These are phyloP conservation scores for Tylopilus sp. DNA, from an alignment of 768 basidiomycete genomes.

Conservation along the genomic window DNA sequence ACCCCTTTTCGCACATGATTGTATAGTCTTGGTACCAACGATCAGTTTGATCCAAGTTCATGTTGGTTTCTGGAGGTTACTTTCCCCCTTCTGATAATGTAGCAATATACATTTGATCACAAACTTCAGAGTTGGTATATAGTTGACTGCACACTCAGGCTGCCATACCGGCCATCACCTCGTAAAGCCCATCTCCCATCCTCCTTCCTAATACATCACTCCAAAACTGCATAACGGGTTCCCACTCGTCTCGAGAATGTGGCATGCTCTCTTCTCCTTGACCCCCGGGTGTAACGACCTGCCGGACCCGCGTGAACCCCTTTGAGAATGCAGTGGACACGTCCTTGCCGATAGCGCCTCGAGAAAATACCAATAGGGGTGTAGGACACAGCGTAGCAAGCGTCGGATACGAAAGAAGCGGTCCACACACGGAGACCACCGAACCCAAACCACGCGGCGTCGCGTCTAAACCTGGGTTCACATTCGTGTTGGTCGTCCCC, in stretches of 20 bases:
- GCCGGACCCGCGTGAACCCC: conserved; percentile 50
- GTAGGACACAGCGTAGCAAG: conserved; percentile 50
- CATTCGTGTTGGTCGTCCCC: conserved; percentile 2
- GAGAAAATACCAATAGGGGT: conserved; percentile 58
- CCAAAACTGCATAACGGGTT: conserved; percentile 86
- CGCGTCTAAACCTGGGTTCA: too few species aligned
- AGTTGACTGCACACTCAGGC: neutral
- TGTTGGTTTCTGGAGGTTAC: too few species aligned
- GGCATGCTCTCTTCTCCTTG: conserved; percentile 63
- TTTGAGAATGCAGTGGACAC: conserved; percentile 54
- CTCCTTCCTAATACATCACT: conserved; percentile 60
- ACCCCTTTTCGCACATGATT: too few species aligned
- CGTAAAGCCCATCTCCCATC: conserved; percentile 60
- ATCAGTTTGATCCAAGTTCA: too few species aligned
- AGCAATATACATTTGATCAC: too few species aligned
- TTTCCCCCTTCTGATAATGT: too few species aligned
- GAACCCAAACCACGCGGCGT: conserved; percentile 50
- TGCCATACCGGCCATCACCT: conserved; percentile 49
- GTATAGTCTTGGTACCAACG: too few species aligned
- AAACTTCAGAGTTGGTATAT: too few species aligned
- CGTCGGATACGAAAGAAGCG: conserved; percentile 77
- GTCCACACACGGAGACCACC: conserved; percentile 65
- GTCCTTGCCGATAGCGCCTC: conserved; percentile 43
- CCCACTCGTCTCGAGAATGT: conserved; percentile 71
- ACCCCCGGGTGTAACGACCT: conserved; percentile 42